Conservation (phyloP, 768 basidiomycete genomes). For the Lactarius akahatsu region DNA sequence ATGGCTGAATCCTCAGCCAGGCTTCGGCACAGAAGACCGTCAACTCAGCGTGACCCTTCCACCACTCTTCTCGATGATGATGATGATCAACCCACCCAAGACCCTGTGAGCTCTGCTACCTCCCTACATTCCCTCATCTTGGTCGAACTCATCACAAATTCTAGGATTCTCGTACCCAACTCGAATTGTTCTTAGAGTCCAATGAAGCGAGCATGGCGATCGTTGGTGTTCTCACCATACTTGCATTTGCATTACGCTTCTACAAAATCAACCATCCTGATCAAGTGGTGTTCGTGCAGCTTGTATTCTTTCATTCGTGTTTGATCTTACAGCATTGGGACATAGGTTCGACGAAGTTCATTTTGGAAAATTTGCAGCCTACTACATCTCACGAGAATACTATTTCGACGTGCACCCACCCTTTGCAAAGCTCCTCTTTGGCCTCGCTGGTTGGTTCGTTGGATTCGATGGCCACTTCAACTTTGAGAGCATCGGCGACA, state of each 20-base stretch:
- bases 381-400: slow-evolving; percentile 90
- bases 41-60: slow-evolving; percentile 8
- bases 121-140: not conserved
- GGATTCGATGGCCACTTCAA: slow-evolving; percentile 93
- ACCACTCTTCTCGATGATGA: slow-evolving; percentile 6
- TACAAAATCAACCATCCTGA: slow-evolving; percentile 95
- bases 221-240: slow-evolving; percentile 62
- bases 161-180: slow-evolving; percentile 56
- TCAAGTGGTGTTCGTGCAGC: slow-evolving; percentile 79
- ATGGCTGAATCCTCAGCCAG: slow-evolving; percentile 20
- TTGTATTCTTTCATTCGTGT: slow-evolving; percentile 3
- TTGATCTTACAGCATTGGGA: slow-evolving; percentile 15
- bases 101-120: slow-evolving; percentile 12
- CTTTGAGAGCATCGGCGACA: slow-evolving; percentile 95
- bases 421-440: slow-evolving; percentile 92
- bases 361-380: slow-evolving; percentile 96
- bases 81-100: slow-evolving; percentile 15
- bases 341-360: slow-evolving; percentile 95
- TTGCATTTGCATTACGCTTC: slow-evolving; percentile 84
- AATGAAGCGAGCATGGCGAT: slow-evolving; percentile 59
- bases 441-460: slow-evolving; percentile 92
- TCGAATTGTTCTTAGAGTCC: slow-evolving; percentile 64
- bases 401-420: slow-evolving; percentile 99
- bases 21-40: slow-evolving; percentile 16
- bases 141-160: not conserved